These are phyloP conservation scores for Aureobasidium sp. DNA, from an alignment of 2,329 filamentous ascomycete genomes.

Conservation along the genomic window DNA sequence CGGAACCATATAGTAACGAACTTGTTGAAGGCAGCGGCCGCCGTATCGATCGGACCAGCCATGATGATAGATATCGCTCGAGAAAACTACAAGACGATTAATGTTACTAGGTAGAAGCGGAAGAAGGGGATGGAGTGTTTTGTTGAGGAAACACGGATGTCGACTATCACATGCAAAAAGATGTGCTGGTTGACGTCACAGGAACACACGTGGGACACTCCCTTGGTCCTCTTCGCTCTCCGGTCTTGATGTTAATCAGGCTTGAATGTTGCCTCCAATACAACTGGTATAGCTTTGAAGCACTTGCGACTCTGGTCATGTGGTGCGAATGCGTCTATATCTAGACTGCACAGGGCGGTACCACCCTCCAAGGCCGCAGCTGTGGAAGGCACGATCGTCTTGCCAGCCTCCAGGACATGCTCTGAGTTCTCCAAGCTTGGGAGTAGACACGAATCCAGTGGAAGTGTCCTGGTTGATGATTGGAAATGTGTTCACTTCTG, in stretches of 20 bases:
- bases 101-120: not conserved
- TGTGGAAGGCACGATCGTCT: not conserved
- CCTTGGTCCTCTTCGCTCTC: not conserved
- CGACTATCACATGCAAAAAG: not conserved
- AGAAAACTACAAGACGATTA: not conserved
- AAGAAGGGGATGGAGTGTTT: not conserved
- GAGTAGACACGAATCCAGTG: not conserved
- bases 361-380: not conserved
- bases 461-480: not conserved
- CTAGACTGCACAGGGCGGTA: no score
- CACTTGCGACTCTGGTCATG: not conserved
- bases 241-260: not conserved
- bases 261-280: not conserved
- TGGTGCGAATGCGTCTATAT: not conserved
- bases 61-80: not conserved
- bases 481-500: not conserved
- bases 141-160: not conserved
- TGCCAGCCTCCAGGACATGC: not conserved
- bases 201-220: not conserved
- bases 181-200: not conserved
- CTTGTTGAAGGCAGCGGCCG: constrained; percentile 25
- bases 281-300: not conserved
- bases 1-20: constrained; percentile 55
- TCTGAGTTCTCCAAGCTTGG: not conserved
- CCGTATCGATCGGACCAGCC: constrained; percentile 1